Base-by-base conservation (phyloP, 345 rosid species). In the Trapa bicornis region DNA sequence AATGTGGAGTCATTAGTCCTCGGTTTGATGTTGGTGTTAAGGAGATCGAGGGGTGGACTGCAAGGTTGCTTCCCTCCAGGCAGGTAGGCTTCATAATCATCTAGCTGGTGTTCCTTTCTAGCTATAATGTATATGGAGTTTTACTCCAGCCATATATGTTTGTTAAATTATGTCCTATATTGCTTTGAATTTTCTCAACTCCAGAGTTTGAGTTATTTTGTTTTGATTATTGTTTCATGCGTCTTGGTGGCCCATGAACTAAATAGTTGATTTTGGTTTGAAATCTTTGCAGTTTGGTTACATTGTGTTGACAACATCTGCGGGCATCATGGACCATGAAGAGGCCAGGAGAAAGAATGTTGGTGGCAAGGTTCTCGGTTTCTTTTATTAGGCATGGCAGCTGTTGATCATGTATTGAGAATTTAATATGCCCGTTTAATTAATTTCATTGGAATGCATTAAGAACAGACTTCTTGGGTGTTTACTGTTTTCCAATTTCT, bases 261-360 rank as follows among this genome's bases (percentile, higher is more conserved):
- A 17, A 52, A 52, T 15, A 5, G 57, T 1, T 52, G 29, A 1
- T 3, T 15, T 15, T 68, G 45, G 12, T 65, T 13, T 42, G 13
- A 14, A n/a, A 68, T 45, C 61, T 37, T 52, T 76, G 80, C 69
- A 81, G 84, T 81, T 81, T 70, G 84, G 84, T 37, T 81, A 75
- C 65, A 81, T 81, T 39, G 84, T 81, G 67, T 57, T 81, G 78
- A 81, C 84, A 37, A 81, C 84, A 35, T 81, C 84, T 50, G 81
- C 84, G 47, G 84, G 84, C 37, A 81, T 81, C 58, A 81, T 81
- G 84, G 84, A 81, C 72, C 84, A 81, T 64, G 84, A 81, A 66
- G 84, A 81, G 75, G 84, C 84, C 0, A 73, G 84, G 71, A 81
- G 84, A 64, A 81, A 81, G 80, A 81, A 81, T 41, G 84, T 78